Percentiles rank a stretch among this genome's conserved stretches.
Evolutionary conservation across 208 protist genomes (phyloP).

Genomic region (Acanthamoeba quina): DNA sequence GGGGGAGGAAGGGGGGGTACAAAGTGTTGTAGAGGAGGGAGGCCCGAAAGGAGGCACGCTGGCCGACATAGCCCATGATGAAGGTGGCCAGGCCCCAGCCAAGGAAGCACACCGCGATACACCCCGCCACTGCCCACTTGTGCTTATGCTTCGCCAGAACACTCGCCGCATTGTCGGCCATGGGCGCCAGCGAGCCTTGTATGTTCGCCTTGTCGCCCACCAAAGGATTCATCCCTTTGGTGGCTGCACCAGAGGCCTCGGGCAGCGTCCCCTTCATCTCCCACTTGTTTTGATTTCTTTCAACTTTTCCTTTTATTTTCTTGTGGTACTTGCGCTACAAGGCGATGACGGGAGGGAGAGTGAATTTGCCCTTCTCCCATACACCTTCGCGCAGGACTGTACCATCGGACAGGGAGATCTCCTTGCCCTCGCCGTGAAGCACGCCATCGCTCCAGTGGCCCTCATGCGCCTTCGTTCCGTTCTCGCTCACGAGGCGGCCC

Average conservation of each 20-base stretch:
- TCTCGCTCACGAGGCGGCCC: constrained; percentile 39
- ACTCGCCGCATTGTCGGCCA: not conserved
- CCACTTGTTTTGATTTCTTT: not conserved
- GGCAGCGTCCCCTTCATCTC: not conserved
- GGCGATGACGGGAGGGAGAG: not conserved
- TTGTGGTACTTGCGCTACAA: not conserved
- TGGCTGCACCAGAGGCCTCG: not conserved
- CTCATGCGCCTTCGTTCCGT: constrained; percentile 27
- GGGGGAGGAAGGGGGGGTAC: not conserved
- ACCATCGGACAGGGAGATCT: not conserved
- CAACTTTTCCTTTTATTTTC: not conserved
- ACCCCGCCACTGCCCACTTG: not conserved
- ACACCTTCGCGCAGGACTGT: constrained; percentile 3
- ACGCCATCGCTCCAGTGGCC: constrained; percentile 45
- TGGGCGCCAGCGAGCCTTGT: not conserved
- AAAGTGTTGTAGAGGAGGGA: constrained; percentile 62
- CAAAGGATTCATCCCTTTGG: not conserved
- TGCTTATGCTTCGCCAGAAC: not conserved
- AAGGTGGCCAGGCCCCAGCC: constrained; percentile 64
- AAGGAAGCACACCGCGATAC: constrained; percentile 27
- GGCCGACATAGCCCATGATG: constrained; percentile 60
- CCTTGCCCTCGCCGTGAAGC: constrained; percentile 57
- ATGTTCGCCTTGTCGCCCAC: not conserved
- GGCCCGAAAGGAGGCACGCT: not conserved
- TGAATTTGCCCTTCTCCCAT: constrained; percentile 61